Base-by-base conservation (phyloP, 2,329 filamentous ascomycete species). In the Westerdykella sp. region DNA sequence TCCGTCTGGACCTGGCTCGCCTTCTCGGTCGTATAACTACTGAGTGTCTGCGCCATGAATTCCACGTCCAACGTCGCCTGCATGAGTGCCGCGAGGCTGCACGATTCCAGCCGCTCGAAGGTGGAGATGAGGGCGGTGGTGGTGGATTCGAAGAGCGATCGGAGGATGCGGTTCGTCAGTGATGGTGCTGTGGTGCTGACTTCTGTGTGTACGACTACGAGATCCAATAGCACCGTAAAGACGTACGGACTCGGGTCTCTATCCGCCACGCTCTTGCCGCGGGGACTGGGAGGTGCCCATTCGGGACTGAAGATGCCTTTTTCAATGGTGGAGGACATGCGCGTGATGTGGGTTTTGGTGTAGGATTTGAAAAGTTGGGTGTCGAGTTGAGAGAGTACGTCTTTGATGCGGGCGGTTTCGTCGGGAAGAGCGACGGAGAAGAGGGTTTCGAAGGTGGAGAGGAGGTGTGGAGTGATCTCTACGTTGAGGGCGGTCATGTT, bases 61-160 rank as follows among this genome's bases (percentile, higher is more conserved):
- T 98, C 93, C 1, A 96, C 90, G 60, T 98, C 93, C 1, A 98
- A 79, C 0, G 93, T 98, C 1, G 94, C 94, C 69, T 98, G 94
- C 83, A 97, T 95, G 40, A 98, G 78, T 6, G 86, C 84, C 5
- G 84, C 75, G 0, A 98, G 80, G 1, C 81, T 78, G 69, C 93
- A 97, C 15, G 73, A 74, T 4, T 74, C 66, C 0, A 70, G 81
- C 30, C 73, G 63, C 65, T 78, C 43, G 74, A 97, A 95, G 0
- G 87, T 83, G 22, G 84, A 78, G 13, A 96, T 81, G n/a, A 97
- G 81, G 48, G 89, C 83, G 5, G 78, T 72, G 10, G 85, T 91
- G 10, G 85, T 78, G 59, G 89, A 81, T 62, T 95, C 89, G 32
- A 97, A 81, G 25, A 97, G 77, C 63, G 91, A 85, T 1, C 87